A percentile compares a stretch with the other conserved stretches of the same genome.
phyloP scores from a whole-genome alignment of 768 basidiomycete species.

The Suillus subalutaceus region DNA sequence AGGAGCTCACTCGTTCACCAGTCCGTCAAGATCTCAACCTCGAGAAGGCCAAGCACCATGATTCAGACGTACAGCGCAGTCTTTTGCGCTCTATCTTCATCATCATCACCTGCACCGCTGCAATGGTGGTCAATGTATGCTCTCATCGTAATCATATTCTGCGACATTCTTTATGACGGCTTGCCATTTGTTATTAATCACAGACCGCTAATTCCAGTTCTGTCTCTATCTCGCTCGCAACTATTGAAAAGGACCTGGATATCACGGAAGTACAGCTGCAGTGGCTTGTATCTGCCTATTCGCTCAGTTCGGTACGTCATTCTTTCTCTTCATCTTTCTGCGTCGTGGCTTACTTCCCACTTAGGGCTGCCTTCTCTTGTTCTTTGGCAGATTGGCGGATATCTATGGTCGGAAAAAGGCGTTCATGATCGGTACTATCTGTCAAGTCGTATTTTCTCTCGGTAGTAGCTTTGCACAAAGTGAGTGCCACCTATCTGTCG shows the following conservation, averaged over 20 bases:
- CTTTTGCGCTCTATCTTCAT: conserved; percentile 30
- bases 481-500: conserved; percentile 23
- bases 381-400: conserved; percentile 79
- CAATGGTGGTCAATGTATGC: conserved; percentile 41
- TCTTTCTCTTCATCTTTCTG: neutral
- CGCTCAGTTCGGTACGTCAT: conserved; percentile 60
- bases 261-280: conserved; percentile 57
- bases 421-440: conserved; percentile 64
- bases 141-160: neutral
- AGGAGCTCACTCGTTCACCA: conserved; percentile 13
- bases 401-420: conserved; percentile 72
- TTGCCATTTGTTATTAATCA: neutral
- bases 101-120: conserved; percentile 42
- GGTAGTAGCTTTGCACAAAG: conserved; percentile 64
- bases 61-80: conserved; percentile 20
- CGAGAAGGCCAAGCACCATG: conserved; percentile 13
- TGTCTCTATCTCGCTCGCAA: conserved; percentile 53
- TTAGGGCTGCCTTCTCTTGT: conserved; percentile 77
- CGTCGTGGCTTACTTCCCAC: neutral
- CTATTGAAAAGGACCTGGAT: conserved; percentile 50
- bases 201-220: conserved; percentile 42
- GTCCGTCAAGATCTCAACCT: neutral
- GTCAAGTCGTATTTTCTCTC: conserved; percentile 59
- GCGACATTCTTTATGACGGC: neutral
- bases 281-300: conserved; percentile 70